phyloP scores from a whole-genome alignment of 345 rosid species.

The Trapa incisa region DNA sequence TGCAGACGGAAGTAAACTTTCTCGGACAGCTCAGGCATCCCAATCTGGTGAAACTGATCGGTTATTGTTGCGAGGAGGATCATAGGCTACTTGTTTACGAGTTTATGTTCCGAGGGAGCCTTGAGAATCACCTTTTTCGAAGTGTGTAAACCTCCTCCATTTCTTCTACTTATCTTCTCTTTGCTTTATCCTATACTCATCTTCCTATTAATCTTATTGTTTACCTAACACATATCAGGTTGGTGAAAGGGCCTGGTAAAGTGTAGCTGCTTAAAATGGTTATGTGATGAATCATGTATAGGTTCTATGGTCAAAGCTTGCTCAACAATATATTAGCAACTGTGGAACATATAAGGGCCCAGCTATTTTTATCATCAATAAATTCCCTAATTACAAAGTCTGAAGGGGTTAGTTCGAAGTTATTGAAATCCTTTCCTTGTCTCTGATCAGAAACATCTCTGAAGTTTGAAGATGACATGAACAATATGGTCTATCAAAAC shows the following conservation, averaged over 20 bases:
- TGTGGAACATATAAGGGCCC: not conserved
- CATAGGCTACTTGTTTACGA: constrained; percentile 85
- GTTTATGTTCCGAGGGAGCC: constrained; percentile 95
- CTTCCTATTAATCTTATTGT: not conserved
- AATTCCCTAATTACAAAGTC: not conserved
- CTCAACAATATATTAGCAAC: not conserved
- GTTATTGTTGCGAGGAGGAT: constrained; percentile 91
- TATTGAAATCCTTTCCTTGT: not conserved
- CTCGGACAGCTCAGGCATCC: constrained; percentile 96
- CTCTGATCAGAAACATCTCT: not conserved
- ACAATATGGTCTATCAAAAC: not conserved
- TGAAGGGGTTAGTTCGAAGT: too few species aligned
- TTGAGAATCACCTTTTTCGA: constrained; percentile 92
- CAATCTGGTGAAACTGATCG: constrained; percentile 88
- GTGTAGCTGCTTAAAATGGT: not conserved
- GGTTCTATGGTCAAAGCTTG: not conserved
- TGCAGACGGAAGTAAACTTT: constrained; percentile 44
- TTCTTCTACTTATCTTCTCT: not conserved
- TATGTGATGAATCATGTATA: not conserved
- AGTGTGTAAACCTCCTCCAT: constrained; percentile 31
- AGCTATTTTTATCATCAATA: not conserved
- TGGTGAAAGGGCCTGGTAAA: not conserved
- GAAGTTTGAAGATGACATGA: not conserved
- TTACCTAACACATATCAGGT: not conserved
- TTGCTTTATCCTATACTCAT: not conserved